phyloP scores from a whole-genome alignment of 2,329 filamentous ascomycete species.

The Blumeria graminis region DNA sequence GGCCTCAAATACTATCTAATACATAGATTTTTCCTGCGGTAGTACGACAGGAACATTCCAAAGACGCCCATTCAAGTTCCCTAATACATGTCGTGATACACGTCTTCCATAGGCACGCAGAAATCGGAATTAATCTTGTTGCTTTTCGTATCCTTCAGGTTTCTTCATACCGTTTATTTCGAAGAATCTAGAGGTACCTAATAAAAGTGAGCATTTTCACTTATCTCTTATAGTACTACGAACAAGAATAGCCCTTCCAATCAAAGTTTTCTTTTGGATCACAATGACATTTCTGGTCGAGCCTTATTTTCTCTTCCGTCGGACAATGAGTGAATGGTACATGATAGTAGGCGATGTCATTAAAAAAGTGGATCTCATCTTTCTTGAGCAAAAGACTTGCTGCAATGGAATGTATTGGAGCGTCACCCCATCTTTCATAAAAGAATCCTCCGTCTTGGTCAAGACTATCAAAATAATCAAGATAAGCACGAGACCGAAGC shows the following conservation, averaged over 20 bases:
- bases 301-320: constrained; percentile 59
- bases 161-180: constrained; percentile 61
- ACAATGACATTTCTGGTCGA: constrained; percentile 79
- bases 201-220: constrained; percentile 7
- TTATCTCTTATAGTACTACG: constrained; percentile 17
- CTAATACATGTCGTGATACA: too few relatives aligned
- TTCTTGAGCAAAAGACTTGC: constrained; percentile 71
- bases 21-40: too few relatives aligned
- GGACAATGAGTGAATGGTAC: constrained; percentile 96
- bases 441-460: constrained; percentile 92
- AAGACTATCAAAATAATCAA: constrained; percentile 72
- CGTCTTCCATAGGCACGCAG: too few relatives aligned
- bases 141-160: constrained; percentile 62
- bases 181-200: constrained; percentile 68
- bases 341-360: constrained; percentile 96
- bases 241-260: constrained; percentile 97
- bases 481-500: constrained; percentile 71
- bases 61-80: too few relatives aligned
- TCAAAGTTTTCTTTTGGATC: constrained; percentile 96
- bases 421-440: constrained; percentile 96
- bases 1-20: too few relatives aligned
- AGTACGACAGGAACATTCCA: too few relatives aligned
- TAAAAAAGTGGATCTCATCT: constrained; percentile 93
- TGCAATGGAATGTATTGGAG: constrained; percentile 93
- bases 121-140: constrained; percentile 24